These are phyloP conservation scores for Austroboletus eburneus DNA, from an alignment of 768 basidiomycete genomes.

Conservation along the genomic window DNA sequence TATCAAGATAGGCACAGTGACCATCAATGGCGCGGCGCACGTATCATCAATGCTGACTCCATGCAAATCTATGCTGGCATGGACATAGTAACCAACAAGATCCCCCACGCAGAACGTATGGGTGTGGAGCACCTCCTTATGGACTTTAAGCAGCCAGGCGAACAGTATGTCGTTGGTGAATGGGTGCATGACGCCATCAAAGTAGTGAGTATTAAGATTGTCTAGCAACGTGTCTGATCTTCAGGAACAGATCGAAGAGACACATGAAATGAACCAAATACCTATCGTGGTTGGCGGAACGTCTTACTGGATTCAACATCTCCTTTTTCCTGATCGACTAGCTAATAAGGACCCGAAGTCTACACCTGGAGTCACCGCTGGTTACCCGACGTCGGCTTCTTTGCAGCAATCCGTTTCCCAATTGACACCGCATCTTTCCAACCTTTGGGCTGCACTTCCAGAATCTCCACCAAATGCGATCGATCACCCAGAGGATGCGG, in stretches of 20 bases:
- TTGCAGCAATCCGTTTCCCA: conserved; percentile 40
- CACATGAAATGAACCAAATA: conserved; percentile 55
- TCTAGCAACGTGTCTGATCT: background rate
- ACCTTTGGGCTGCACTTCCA: conserved; percentile 57
- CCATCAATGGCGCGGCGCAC: conserved; percentile 54
- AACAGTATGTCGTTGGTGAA: conserved; percentile 82
- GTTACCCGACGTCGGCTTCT: conserved; percentile 29
- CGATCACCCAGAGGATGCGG: conserved; percentile 50
- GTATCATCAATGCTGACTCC: conserved; percentile 92
- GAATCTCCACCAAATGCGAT: conserved; percentile 54
- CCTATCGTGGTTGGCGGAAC: conserved; percentile 96
- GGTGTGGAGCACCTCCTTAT: conserved; percentile 89
- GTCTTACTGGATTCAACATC: conserved; percentile 95
- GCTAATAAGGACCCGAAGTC: conserved; percentile 24
- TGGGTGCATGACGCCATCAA: conserved; percentile 83
- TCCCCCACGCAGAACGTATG: conserved; percentile 66
- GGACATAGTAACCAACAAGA: conserved; percentile 93
- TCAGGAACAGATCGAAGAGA: conserved; percentile 63
- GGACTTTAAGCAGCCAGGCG: conserved; percentile 80
- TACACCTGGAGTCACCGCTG: background rate
- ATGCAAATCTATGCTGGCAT: conserved; percentile 96
- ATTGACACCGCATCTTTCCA: conserved; percentile 44
- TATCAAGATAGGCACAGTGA: conserved; percentile 8
- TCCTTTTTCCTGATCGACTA: conserved; percentile 82
- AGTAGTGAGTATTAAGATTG: conserved; percentile 48